These are phyloP conservation scores for Fusarium pseudograminearum DNA, from an alignment of 2,329 filamentous ascomycete species.

Conservation along the genomic window DNA sequence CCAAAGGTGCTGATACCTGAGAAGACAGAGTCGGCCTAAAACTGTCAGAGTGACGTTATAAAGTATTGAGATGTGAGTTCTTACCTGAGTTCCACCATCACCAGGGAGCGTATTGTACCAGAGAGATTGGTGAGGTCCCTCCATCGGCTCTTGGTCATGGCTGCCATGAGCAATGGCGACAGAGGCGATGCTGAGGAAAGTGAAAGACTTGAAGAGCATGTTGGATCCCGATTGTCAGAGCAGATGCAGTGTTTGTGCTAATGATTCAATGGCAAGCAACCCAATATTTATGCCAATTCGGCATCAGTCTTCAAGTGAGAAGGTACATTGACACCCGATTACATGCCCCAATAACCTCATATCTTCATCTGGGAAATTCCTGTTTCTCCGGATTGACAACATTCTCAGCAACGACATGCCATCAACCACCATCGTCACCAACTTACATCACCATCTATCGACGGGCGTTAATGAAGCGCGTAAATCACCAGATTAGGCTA, in stretches of 20 bases:
- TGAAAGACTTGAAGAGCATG: conserved; percentile 49
- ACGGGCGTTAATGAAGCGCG: conserved; percentile 28
- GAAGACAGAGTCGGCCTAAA: conserved; percentile 85
- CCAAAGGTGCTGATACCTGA: conserved; percentile 90
- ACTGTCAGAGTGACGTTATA: background rate
- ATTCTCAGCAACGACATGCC: background rate
- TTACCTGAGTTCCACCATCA: conserved; percentile 84
- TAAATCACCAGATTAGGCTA: conserved; percentile 38
- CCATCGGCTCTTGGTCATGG: conserved; percentile 70
- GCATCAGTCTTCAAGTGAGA: too few relatives aligned
- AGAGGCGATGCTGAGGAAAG: conserved; percentile 60
- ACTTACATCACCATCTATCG: background rate
- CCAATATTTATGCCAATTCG: conserved; percentile 4
- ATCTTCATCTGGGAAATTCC: too few relatives aligned
- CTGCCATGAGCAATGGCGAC: conserved; percentile 68
- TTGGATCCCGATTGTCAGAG: background rate
- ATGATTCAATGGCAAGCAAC: rapidly evolving
- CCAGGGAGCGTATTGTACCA: conserved; percentile 89
- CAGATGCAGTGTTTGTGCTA: rapidly evolving
- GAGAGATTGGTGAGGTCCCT: conserved; percentile 77
- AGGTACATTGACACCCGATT: background rate
- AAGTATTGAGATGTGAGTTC: rapidly evolving
- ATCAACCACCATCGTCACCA: background rate
- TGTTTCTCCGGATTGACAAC: too few relatives aligned
- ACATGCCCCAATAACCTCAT: background rate